Evolutionary conservation across 2,329 filamentous ascomycete genomes (phyloP), one percentile per base, ranked within the genome.

Genomic region (Talaromyces sp.): DNA sequence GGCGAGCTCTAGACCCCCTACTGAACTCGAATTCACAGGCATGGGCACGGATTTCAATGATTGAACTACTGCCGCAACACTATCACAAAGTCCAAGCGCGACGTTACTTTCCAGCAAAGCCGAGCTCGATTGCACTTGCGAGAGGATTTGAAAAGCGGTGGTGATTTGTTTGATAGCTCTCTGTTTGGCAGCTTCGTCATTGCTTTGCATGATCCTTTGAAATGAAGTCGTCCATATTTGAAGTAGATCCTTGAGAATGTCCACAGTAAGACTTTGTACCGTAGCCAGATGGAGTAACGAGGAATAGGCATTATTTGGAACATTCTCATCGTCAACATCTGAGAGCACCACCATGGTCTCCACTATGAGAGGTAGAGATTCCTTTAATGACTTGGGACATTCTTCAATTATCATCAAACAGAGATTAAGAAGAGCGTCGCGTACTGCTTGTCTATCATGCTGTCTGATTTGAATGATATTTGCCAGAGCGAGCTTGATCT

Each of bases 161-260:
- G 89, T 86, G n/a, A 99, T 84, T 68, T 94, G 91, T 33, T 85
- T 84, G 31, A 98, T 85, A 1, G 89, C 87, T 63, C 85, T 84
- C 67, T 87, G 84, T 74, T 96, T 96, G 33, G 85, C 82, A n/a
- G 83, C 83, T 70, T 97, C 92, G 71, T 98, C 93, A 69, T 88
- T 90, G 9, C 88, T 87, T 74, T 94, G 92, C 87, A 97, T 93
- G 14, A 92, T 78, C 16, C 93, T 86, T 5, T 94, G 89, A 19
- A 99, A 84, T 47, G 91, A 89, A 2, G 87, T 86, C 27, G 93
- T 85, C 93, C 93, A 97, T 61, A 88, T 88, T 74, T 94, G 90
- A 0, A 96, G 83, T 0, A 86, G 89, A 33, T 84, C 85, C 70
- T 91, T 91, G 31, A 94, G 80, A 2, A 86, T 80, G 24, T 90